Evolutionary conservation across 768 basidiomycete genomes (phyloP).

Genomic region (Exsudoporus frostii): DNA sequence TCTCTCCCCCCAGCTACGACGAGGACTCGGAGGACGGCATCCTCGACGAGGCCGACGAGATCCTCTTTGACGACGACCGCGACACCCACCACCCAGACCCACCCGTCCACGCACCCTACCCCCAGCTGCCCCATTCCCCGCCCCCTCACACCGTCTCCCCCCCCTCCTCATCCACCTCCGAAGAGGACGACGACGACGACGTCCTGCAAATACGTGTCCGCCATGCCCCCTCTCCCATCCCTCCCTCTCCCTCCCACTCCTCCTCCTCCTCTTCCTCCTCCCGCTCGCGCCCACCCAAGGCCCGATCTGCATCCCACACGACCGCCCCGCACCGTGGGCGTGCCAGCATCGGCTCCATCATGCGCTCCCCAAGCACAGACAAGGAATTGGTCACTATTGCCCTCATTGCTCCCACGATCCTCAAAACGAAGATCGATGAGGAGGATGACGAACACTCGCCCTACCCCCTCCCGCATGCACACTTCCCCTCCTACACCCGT

Average conservation of each 20-base stretch:
- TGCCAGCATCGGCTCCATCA: conserved; percentile 45
- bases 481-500: conserved; percentile 7
- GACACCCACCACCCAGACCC: conserved; percentile 15
- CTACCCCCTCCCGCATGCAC: conserved; percentile 12
- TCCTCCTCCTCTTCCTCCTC: conserved; percentile 24
- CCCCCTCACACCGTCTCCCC: conserved; percentile 24
- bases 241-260: conserved; percentile 41
- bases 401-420: conserved; percentile 73
- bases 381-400: conserved; percentile 67
- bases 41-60: conserved; percentile 46
- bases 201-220: conserved; percentile 62
- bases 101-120: conserved; percentile 7
- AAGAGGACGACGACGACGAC: conserved; percentile 48
- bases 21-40: conserved; percentile 62
- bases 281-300: conserved; percentile 28
- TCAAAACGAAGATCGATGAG: conserved; percentile 72
- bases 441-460: conserved; percentile 38
- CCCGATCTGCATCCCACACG: conserved; percentile 27
- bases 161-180: conserved; percentile 34
- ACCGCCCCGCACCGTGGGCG: conserved; percentile 13
- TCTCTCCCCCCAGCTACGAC: conserved; percentile 48
- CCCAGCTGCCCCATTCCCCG: conserved; percentile 22
- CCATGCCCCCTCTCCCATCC: conserved; percentile 19
- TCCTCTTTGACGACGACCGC: conserved; percentile 28
- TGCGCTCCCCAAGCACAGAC: conserved; percentile 33